Percentiles rank a stretch among this genome's conserved stretches.
These are phyloP conservation scores for Penstemon newberryi DNA, from an alignment of 257 asterid species.

Conservation along the genomic window DNA sequence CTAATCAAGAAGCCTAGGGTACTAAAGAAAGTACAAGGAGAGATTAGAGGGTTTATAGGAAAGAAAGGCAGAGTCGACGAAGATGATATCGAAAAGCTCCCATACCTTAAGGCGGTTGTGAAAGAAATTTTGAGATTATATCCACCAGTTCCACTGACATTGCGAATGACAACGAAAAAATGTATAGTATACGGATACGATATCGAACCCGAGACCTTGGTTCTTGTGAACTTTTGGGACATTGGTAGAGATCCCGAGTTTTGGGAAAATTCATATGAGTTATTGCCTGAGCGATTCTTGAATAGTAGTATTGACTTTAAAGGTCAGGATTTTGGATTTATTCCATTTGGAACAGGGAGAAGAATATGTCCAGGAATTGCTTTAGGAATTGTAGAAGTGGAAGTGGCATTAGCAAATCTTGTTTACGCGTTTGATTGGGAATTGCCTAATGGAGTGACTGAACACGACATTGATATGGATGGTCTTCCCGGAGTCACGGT, in stretches of 20 bases:
- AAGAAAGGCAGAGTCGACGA: constrained; percentile 21
- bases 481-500: constrained; percentile 5
- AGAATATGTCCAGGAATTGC: constrained; percentile 14
- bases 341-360: constrained; percentile 20
- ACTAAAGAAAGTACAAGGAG: constrained; percentile 25
- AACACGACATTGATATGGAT: constrained; percentile 3
- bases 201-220: constrained; percentile 15
- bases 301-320: constrained; percentile 1
- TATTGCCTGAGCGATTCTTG: constrained; percentile 22
- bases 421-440: constrained; percentile 22
- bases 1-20: constrained; percentile 13
- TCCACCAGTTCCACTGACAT: constrained; percentile 23
- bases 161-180: constrained; percentile 15
- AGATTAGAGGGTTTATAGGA: constrained; percentile 13
- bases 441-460: constrained; percentile 12
- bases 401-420: constrained; percentile 16
- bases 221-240: constrained; percentile 11
- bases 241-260: constrained; percentile 24
- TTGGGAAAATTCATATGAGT: constrained; percentile 26
- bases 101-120: constrained; percentile 20
- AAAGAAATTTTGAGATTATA: constrained; percentile 21
- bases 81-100: constrained; percentile 16
- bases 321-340: constrained; percentile 8
- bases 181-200: constrained; percentile 24
- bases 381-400: constrained; percentile 3